Percentiles rank a stretch among this genome's conserved stretches.
Evolutionary conservation across 306 rosid genomes (phyloP).

Genomic region (Rubus idaeus): DNA sequence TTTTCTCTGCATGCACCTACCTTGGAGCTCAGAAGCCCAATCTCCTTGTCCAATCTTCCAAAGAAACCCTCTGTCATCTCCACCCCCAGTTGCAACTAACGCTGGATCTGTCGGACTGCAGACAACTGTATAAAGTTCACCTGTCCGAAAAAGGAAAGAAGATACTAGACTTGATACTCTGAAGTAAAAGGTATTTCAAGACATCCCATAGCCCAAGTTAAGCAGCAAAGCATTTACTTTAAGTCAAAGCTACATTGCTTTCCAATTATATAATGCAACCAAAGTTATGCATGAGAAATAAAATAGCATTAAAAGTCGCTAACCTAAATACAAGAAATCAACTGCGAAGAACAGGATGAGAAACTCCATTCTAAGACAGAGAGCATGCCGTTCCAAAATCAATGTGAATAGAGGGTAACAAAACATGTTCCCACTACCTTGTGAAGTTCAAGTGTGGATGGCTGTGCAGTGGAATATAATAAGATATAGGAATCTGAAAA

Average conservation of each 20-base stretch:
- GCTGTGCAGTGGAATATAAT: background rate
- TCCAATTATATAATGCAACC: background rate
- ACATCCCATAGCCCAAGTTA: background rate
- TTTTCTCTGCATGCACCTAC: slow-evolving; percentile 32
- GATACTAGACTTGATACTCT: background rate
- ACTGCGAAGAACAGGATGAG: background rate
- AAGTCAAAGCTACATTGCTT: background rate
- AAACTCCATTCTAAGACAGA: background rate
- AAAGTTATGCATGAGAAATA: background rate
- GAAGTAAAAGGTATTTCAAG: slow-evolving; percentile 3
- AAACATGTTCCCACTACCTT: background rate
- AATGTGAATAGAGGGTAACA: background rate
- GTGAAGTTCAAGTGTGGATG: background rate
- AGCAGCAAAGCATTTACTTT: background rate
- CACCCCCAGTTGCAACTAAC: slow-evolving; percentile 87
- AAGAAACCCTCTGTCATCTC: slow-evolving; percentile 86
- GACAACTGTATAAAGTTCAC: slow-evolving; percentile 69
- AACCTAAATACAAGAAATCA: background rate
- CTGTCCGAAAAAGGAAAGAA: slow-evolving; percentile 35
- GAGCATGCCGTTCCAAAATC: background rate
- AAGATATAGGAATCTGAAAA: background rate
- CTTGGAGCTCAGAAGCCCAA: slow-evolving; percentile 78
- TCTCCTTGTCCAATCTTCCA: slow-evolving; percentile 85
- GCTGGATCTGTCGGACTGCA: slow-evolving; percentile 74
- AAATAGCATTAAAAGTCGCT: background rate